Percentiles rank a stretch among this genome's conserved stretches.
Conservation (phyloP, 345 rosid species). For the Eucalyptus curtisii region DNA sequence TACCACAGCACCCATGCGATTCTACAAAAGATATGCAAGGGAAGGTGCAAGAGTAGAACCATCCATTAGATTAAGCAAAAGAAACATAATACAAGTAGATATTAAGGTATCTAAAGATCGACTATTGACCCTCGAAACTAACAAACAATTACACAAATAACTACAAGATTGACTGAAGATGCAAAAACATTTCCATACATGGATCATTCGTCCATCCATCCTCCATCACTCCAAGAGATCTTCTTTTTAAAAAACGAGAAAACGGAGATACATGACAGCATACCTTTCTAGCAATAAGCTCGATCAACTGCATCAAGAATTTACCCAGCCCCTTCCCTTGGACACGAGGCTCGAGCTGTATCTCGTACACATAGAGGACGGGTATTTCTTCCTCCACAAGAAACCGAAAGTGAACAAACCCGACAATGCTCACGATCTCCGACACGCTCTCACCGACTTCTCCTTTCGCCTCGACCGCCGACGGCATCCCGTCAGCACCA, state of each 20-base stretch:
- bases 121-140: background rate
- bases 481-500: conserved; percentile 1
- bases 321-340: conserved; percentile 81
- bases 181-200: background rate
- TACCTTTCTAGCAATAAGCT: conserved; percentile 84
- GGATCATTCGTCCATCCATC: background rate
- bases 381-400: conserved; percentile 75
- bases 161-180: background rate
- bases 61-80: background rate
- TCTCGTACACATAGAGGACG: conserved; percentile 78
- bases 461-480: background rate
- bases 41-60: background rate
- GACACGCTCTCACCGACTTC: background rate
- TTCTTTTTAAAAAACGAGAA: background rate
- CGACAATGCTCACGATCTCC: conserved; percentile 22
- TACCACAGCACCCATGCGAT: conserved; percentile 58
- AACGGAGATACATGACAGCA: background rate
- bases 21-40: conserved; percentile 22
- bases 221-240: background rate
- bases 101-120: background rate
- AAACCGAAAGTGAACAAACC: conserved; percentile 76
- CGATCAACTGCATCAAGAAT: conserved; percentile 72
- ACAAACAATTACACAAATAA: background rate
- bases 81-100: background rate
- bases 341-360: conserved; percentile 56